phyloP scores from a whole-genome alignment of 2,329 filamentous ascomycete species.

The Diaporthe destruens region DNA sequence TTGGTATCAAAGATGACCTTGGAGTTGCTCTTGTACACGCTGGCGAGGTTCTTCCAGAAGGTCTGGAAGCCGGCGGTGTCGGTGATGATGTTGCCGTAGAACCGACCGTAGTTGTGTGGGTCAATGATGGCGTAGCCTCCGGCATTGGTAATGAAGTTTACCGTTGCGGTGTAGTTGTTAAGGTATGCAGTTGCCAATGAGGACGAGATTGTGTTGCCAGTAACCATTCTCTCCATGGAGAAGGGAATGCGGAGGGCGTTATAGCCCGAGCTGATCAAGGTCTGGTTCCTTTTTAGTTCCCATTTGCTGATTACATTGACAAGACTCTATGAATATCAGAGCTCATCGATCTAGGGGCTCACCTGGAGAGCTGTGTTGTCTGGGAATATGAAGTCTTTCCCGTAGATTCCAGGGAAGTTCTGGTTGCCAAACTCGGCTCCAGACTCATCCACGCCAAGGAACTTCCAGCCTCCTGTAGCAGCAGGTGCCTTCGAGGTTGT shows the following conservation, averaged over 20 bases:
- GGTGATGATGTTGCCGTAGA: conserved; percentile 64
- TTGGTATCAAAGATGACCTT: conserved; percentile 72
- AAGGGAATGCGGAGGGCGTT: conserved; percentile 69
- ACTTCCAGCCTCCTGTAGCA: conserved; percentile 42
- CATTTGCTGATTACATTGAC: not conserved
- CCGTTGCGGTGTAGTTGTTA: conserved; percentile 50
- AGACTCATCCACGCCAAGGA: conserved; percentile 54
- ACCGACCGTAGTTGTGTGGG: conserved; percentile 70
- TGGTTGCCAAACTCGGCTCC: conserved; percentile 71
- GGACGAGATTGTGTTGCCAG: conserved; percentile 58
- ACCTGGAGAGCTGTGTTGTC: conserved; percentile 58
- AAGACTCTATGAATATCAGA: not conserved
- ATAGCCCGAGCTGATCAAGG: conserved; percentile 64
- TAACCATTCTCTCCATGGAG: conserved; percentile 70
- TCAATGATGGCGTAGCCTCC: conserved; percentile 52
- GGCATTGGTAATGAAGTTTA: conserved; percentile 50
- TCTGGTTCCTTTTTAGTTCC: conserved; percentile 47
- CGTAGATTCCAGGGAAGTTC: conserved; percentile 65
- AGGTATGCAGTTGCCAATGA: conserved; percentile 50
- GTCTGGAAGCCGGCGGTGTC: conserved; percentile 63
- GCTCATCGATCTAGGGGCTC: conserved; percentile 20
- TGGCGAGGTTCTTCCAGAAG: conserved; percentile 69
- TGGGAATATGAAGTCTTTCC: conserved; percentile 72
- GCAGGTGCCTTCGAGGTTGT: conserved; percentile 29
- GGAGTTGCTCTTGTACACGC: conserved; percentile 64